These are phyloP conservation scores for Torrubiella hemipterigena DNA, from an alignment of 2,329 filamentous ascomycete species.

Conservation along the genomic window DNA sequence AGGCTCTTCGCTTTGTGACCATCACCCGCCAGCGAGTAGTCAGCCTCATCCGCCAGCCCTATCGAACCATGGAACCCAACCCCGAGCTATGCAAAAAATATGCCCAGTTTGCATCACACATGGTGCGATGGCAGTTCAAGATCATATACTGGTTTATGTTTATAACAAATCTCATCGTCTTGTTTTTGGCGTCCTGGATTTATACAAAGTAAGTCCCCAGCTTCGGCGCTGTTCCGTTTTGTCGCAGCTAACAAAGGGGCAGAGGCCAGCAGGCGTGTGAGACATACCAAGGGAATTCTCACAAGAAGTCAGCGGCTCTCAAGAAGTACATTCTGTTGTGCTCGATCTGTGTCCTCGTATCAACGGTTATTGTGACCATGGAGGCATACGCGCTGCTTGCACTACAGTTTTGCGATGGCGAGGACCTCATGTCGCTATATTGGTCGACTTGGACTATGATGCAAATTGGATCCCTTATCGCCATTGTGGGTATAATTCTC, in stretches of 20 bases:
- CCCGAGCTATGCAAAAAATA: slow-evolving; percentile 25
- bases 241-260: no score
- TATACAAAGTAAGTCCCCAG: slow-evolving; percentile 23
- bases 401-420: slow-evolving; percentile 47
- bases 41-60: no score
- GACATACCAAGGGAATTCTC: slow-evolving; percentile 18
- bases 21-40: no score
- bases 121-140: slow-evolving; percentile 29
- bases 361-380: slow-evolving; percentile 34
- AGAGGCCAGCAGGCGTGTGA: slow-evolving; percentile 26
- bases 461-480: slow-evolving; percentile 45
- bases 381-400: slow-evolving; percentile 42
- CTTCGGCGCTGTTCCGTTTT: not conserved
- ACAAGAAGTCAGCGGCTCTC: no score
- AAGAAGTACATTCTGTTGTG: slow-evolving; percentile 30
- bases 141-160: slow-evolving; percentile 35
- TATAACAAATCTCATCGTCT: slow-evolving; percentile 26
- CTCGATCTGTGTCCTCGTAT: slow-evolving; percentile 29
- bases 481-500: slow-evolving; percentile 44
- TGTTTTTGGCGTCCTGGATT: slow-evolving; percentile 30
- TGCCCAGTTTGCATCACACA: slow-evolving; percentile 30
- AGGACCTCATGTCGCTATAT: slow-evolving; percentile 46
- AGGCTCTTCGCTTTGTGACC: no score
- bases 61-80: no score
- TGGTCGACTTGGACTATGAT: slow-evolving; percentile 52